Base-by-base conservation (phyloP, 1,139 yeast genomes). In the Blastobotrys persicus region DNA sequence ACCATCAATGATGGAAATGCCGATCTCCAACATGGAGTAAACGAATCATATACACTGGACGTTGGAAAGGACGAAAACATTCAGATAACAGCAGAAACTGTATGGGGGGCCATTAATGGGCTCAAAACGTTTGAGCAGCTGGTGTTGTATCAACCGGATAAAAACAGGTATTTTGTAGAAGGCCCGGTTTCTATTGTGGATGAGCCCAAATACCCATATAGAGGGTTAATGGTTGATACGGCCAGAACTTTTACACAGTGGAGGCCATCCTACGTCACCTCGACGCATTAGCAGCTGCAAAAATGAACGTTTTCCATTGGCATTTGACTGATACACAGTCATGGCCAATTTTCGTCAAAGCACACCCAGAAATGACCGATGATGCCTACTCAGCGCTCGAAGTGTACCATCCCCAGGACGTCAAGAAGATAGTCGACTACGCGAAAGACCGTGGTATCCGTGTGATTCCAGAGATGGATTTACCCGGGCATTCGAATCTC, bases 101-200 rank as follows among this genome's bases (percentile, higher is more conserved):
- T 65, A 3, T 76, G 78, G 78, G 80, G 80, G 2, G 75, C 74
- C 0, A 61, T 76, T 42, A 72, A 75, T 56, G 78, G 74, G 0
- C 65, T 76, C 23, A 64, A 71, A 7, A 75, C 80, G 1, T 59
- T 76, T 33, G 77, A 74, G 53, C 80, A 76, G 57, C 53, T 76
- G 32, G 60, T 76, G 9, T 58, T 74, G 20, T 70, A 63, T 7
- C 19, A 14, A 14, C 28, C 13, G 50, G 60, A 66, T 37, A n/a
- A 45, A 34, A 39, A 19, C 23, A 37, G 41, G 33, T 32, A 35
- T 13, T 19, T 49, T 18, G 41, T 49, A n/a, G 49, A 49, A 23
- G 39, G 37, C 20, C 44, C 46, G 12, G 48, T 45, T 20, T 45
- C 54, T 1, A 70, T 76, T 44, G 45, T 48, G 33, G 80, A 76